These are phyloP conservation scores for Phytopythium helicoides DNA, from an alignment of 352 stramenopile species.

Conservation along the genomic window DNA sequence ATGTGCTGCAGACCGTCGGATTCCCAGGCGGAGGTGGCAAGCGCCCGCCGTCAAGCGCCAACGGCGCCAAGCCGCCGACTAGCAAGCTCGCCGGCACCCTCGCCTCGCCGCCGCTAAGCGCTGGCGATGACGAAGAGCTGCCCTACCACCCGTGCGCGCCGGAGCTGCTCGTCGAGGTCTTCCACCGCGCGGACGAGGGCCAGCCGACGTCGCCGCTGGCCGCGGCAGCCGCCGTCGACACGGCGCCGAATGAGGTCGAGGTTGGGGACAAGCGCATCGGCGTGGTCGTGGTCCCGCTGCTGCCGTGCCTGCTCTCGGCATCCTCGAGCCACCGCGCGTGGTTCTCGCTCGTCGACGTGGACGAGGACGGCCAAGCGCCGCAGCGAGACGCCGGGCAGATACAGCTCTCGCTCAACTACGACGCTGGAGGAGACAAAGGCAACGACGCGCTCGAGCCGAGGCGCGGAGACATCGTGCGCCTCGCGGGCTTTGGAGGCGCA, in stretches of 20 bases:
- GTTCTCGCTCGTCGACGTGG: constrained; percentile 40
- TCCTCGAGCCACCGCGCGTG: constrained; percentile 53
- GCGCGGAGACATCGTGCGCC: constrained; percentile 56
- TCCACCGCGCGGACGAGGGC: constrained; percentile 38
- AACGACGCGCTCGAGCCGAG: constrained; percentile 24
- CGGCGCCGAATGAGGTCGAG: constrained; percentile 6
- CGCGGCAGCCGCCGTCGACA: too few species aligned
- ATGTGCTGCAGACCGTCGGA: constrained; percentile 45
- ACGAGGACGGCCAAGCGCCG: constrained; percentile 20
- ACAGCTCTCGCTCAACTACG: constrained; percentile 58
- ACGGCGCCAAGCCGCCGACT: too few species aligned
- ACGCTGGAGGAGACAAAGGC: constrained; percentile 21
- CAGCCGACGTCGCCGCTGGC: neutral
- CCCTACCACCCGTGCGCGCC: constrained; percentile 51
- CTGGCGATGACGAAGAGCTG: constrained; percentile 17
- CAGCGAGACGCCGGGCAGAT: constrained; percentile 53
- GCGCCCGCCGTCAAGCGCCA: constrained; percentile 1
- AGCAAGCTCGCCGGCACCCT: too few species aligned
- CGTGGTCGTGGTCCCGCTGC: constrained; percentile 47
- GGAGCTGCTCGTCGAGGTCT: constrained; percentile 60
- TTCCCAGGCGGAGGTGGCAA: constrained; percentile 11
- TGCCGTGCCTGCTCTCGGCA: constrained; percentile 58
- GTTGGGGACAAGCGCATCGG: constrained; percentile 56
- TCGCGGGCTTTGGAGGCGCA: constrained; percentile 58
- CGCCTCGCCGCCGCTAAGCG: too few species aligned